Evolutionary conservation across 768 basidiomycete genomes (phyloP).

Genomic region (Mycena venus): DNA sequence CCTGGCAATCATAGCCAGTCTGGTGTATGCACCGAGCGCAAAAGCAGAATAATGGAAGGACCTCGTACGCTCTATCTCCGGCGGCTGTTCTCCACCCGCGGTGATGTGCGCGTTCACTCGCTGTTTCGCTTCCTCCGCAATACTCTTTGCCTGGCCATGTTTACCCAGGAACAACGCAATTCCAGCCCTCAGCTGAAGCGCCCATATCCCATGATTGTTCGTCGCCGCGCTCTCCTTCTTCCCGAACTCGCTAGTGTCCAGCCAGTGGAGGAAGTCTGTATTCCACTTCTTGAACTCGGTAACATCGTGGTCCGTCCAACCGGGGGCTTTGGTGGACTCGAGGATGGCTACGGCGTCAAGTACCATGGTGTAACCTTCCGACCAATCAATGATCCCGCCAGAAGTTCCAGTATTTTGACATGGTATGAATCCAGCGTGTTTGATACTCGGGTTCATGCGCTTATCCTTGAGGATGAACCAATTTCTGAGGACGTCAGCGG

Average conservation of each 20-base stretch:
- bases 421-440: neutral
- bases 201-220: neutral
- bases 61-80: neutral
- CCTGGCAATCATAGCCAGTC: neutral
- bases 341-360: conserved; percentile 11
- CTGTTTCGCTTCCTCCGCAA: neutral
- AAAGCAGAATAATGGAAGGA: neutral
- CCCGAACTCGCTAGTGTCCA: conserved; percentile 2
- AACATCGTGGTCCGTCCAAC: neutral
- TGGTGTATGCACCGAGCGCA: neutral
- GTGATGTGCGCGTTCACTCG: neutral
- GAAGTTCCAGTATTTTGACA: neutral
- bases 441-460: neutral
- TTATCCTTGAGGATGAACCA: neutral
- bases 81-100: neutral
- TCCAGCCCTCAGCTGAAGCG: neutral
- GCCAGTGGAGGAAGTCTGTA: neutral
- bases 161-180: neutral
- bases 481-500: neutral
- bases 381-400: neutral
- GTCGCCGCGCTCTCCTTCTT: neutral
- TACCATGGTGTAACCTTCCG: neutral
- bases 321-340: neutral
- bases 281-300: neutral
- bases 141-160: neutral